Conservation (phyloP, 2,329 filamentous ascomycete species). For the Beauveria sp. region DNA sequence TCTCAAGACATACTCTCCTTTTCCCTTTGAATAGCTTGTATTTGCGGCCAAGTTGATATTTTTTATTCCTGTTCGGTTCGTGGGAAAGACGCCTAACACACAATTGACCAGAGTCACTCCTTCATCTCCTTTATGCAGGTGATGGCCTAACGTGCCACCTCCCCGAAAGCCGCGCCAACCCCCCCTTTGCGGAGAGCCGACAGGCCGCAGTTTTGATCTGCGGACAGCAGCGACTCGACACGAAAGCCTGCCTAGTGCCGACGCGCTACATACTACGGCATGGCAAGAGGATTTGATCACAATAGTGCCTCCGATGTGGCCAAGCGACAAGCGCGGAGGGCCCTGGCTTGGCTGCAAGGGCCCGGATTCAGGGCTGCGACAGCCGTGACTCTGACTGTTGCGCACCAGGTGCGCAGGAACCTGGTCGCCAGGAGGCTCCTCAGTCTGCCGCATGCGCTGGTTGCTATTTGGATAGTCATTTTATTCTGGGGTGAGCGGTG, state of each 20-base stretch:
- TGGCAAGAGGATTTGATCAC: constrained; percentile 13
- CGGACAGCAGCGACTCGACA: neutral
- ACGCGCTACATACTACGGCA: neutral
- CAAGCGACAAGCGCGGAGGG: constrained; percentile 20
- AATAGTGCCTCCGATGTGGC: constrained; percentile 18
- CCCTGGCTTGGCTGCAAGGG: constrained; percentile 36
- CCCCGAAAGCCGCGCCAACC: neutral
- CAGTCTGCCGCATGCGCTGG: constrained; percentile 59
- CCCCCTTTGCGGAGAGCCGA: constrained; percentile 7
- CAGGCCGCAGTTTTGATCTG: neutral
- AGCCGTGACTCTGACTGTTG: constrained; percentile 21
- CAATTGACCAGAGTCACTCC: neutral
- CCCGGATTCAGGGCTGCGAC: constrained; percentile 31
- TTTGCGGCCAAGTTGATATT: neutral
- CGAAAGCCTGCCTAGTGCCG: neutral
- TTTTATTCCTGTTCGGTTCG: neutral
- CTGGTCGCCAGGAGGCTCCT: constrained; percentile 44
- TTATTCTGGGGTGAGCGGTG: constrained; percentile 81
- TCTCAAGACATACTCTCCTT: neutral
- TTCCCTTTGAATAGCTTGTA: neutral
- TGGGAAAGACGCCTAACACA: neutral
- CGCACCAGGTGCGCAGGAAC: constrained; percentile 30
- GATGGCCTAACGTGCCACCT: constrained; percentile 6
- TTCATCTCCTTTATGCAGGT: neutral
- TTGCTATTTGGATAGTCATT: constrained; percentile 66